Evolutionary conservation across 202 grass and related monocot genomes (phyloP), one percentile per base, ranked within the genome.

Genomic region (Carex arenaria): DNA sequence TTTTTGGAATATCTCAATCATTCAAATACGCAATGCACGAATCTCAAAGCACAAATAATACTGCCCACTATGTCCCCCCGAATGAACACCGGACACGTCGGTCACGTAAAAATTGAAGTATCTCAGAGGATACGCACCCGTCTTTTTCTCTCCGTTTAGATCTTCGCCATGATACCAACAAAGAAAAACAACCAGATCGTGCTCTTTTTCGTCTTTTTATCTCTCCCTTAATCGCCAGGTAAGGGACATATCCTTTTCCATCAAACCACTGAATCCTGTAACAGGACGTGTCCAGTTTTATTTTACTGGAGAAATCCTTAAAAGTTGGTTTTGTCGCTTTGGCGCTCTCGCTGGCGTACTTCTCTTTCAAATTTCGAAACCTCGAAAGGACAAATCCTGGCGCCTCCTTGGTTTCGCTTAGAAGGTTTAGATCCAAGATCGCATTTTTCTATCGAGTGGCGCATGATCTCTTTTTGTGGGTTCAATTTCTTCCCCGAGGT

Each of bases 291-390:
- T 79, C 49, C 49, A 61, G 52, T 38, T 38, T 18, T 12, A 0
- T 18, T 0, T 14, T 43, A 63, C 59, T 80, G 78, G 78, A 80
- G 78, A 80, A 1, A 2, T 0, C 1, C 0, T 20, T 6, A 12
- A 22, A 55, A 55, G 26, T 10, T 3, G 4, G 34, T 64, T 80
- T 64, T 45, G 34, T 62, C 78, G 59, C 78, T 80, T 80, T 80
- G 78, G 56, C 78, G 78, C 78, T 80, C 34, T 61, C 7, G 18
- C 20, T 42, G 18, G 47, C 47, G 11, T 55, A 18, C 15, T 56
- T 34, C 34, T 31, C 18, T 80, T 80, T 80, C 78, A 80, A 80
- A 80, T 63, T 80, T 80, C 78, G 59, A 80, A 80, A 80, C 34
- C 78, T 64, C 78, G 78, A 80, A 80, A 10, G 4, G 30, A 80